A percentile compares a stretch with the other conserved stretches of the same genome.
These are phyloP conservation scores for Rossbeevera mucosa DNA, from an alignment of 768 basidiomycete species.

Conservation along the genomic window DNA sequence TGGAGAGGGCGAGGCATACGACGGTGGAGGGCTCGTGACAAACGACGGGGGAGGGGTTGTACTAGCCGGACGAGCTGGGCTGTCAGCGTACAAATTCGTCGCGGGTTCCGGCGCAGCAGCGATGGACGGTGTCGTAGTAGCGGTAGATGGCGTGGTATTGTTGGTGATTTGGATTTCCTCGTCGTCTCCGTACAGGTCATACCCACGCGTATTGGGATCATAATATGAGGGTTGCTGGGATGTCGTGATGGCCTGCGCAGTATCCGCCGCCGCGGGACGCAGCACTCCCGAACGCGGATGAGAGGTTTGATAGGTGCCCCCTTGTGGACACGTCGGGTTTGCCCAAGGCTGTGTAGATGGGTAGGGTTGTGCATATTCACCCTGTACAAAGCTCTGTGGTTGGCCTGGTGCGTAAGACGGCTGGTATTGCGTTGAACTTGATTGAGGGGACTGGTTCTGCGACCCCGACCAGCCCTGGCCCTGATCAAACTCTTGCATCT, in stretches of 20 bases:
- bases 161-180: conserved; percentile 12
- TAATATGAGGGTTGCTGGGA: conserved; percentile 31
- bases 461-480: conserved; percentile 21
- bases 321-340: conserved; percentile 4
- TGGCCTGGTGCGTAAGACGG: background rate
- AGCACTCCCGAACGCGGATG: background rate
- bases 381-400: conserved; percentile 3
- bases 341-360: background rate
- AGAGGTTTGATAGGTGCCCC: conserved; percentile 2
- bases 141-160: background rate
- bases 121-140: background rate
- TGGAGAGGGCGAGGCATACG: conserved; percentile 8
- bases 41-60: background rate
- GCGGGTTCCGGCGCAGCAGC: background rate
- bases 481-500: conserved; percentile 78
- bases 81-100: background rate
- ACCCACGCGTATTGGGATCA: conserved; percentile 32
- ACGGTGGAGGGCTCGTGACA: background rate
- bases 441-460: conserved; percentile 5
- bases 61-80: background rate
- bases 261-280: background rate
- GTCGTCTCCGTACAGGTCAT: conserved; percentile 23
- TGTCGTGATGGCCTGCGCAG: background rate
- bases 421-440: background rate
- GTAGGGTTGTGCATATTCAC: background rate